phyloP scores from a whole-genome alignment of 495 filamentous ascomycete genomes.

The Aspergillus leporis region DNA sequence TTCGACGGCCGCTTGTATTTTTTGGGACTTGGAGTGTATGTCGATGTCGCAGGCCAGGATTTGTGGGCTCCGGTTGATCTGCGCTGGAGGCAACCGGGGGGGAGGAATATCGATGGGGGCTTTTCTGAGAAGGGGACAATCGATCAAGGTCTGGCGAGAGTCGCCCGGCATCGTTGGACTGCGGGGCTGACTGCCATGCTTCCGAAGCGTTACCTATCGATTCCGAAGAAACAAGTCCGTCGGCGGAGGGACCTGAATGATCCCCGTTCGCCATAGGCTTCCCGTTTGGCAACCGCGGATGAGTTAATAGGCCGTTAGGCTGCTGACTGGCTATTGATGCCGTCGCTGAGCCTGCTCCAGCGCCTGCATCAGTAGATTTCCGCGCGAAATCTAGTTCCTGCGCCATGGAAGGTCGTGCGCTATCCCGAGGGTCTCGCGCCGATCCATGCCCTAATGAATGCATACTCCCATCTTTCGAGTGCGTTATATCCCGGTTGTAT shows the following conservation, averaged over 20 bases:
- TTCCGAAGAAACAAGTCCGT: constrained; percentile 34
- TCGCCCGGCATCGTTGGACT: constrained; percentile 38
- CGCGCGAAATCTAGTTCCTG: constrained; percentile 30
- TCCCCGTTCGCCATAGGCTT: constrained; percentile 47
- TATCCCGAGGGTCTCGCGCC: constrained; percentile 39
- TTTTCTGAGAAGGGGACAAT: constrained; percentile 38
- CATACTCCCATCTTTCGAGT: constrained; percentile 55
- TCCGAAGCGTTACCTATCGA: constrained; percentile 28
- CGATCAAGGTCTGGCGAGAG: constrained; percentile 42
- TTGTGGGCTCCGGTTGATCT: constrained; percentile 39
- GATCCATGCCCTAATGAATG: constrained; percentile 51
- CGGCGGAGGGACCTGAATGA: constrained; percentile 32
- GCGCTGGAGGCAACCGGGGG: constrained; percentile 60
- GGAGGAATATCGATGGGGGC: constrained; percentile 72
- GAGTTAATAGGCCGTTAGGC: constrained; percentile 33
- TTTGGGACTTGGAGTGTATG: constrained; percentile 87
- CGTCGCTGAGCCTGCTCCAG: constrained; percentile 32
- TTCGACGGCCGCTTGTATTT: constrained; percentile 49
- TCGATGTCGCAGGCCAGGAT: constrained; percentile 67
- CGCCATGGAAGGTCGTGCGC: constrained; percentile 39
- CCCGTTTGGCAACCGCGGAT: constrained; percentile 30
- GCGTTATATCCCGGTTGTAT: constrained; percentile 48
- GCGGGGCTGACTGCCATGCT: constrained; percentile 35
- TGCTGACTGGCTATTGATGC: constrained; percentile 32
- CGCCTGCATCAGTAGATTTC: constrained; percentile 36